A percentile compares a stretch with the other conserved stretches of the same genome.
These are phyloP conservation scores for Rhizopogon salebrosus DNA, from an alignment of 768 basidiomycete species.

Conservation along the genomic window DNA sequence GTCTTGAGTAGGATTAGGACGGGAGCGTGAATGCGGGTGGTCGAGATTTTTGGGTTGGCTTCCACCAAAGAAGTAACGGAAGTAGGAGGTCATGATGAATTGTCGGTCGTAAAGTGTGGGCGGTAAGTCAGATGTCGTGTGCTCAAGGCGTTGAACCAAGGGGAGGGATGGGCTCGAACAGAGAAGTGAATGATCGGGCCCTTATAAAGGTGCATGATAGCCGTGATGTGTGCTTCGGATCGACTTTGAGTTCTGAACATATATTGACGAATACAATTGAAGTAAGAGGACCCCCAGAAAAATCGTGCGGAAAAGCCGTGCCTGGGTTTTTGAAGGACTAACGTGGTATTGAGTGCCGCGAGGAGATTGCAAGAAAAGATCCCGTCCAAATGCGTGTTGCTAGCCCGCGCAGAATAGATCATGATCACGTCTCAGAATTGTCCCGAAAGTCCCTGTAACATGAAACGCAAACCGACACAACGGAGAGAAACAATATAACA, in stretches of 20 bases:
- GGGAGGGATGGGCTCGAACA: conserved; percentile 7
- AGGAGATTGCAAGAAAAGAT: conserved; percentile 15
- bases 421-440: conserved; percentile 28
- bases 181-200: not conserved
- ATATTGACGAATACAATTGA: conserved; percentile 20
- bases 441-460: conserved; percentile 19
- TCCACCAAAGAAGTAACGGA: conserved; percentile 43
- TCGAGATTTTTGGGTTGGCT: conserved; percentile 20
- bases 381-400: conserved; percentile 6
- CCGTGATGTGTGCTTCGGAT: conserved; percentile 15
- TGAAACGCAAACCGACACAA: conserved; percentile 13
- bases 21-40: conserved; percentile 40
- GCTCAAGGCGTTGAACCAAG: conserved; percentile 9
- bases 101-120: conserved; percentile 14
- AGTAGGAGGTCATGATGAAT: conserved; percentile 41
- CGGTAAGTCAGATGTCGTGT: conserved; percentile 9
- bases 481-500: conserved; percentile 5
- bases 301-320: conserved; percentile 12
- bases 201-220: conserved; percentile 19
- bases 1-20: conserved; percentile 32
- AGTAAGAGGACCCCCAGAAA: conserved; percentile 31
- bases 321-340: conserved; percentile 5
- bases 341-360: conserved; percentile 18
- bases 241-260: conserved; percentile 17
- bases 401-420: conserved; percentile 3